phyloP scores from a whole-genome alignment of 192 early-diverging fungal species.

The Endogone sp. region DNA sequence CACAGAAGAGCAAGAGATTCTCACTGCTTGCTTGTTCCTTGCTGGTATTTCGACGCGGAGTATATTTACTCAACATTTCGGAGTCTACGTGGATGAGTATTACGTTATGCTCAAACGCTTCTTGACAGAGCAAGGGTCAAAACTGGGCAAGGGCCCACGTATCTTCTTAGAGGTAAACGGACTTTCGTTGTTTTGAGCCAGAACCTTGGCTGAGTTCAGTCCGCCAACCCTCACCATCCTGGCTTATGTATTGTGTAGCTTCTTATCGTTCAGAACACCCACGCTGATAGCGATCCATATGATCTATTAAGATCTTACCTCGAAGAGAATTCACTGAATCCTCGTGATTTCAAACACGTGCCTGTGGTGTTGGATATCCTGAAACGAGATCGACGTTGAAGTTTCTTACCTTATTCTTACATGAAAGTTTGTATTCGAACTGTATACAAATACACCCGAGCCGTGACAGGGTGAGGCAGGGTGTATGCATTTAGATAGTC shows the following conservation, averaged over 20 bases:
- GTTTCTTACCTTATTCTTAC: too few species aligned
- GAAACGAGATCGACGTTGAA: not conserved
- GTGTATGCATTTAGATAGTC: too few species aligned
- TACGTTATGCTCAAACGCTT: not conserved
- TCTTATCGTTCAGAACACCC: not conserved
- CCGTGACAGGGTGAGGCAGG: too few species aligned
- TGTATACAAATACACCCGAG: too few species aligned
- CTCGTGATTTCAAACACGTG: not conserved
- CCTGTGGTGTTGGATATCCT: not conserved
- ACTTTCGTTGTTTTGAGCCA: not conserved
- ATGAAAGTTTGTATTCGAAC: too few species aligned
- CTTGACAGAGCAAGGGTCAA: not conserved
- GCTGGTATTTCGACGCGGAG: not conserved
- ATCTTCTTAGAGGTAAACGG: not conserved
- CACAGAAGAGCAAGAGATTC: not conserved
- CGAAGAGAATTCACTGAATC: not conserved
- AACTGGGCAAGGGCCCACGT: not conserved
- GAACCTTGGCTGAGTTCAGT: not conserved
- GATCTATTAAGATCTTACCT: not conserved
- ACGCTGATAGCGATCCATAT: not conserved
- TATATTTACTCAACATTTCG: not conserved
- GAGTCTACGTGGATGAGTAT: not conserved
- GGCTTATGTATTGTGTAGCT: not conserved
- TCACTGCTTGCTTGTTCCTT: not conserved
- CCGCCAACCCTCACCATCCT: too few species aligned